Percentiles rank a stretch among this genome's conserved stretches.
Evolutionary conservation across 345 rosid species (phyloP).

Genomic region (Citrus sinensis): DVS_A1.0 CM039164.1:3649501-3650000

Average conservation of each 20-base stretch:
- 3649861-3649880: neutral
- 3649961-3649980: neutral
- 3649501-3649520: too few species aligned
- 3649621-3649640: neutral
- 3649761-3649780: too few species aligned
- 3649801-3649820: too few species aligned
- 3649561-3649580: conserved; percentile 55
- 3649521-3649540: neutral
- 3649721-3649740: neutral
- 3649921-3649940: neutral
- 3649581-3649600: conserved; percentile 51
- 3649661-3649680: neutral
- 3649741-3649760: too few species aligned
- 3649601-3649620: conserved; percentile 32
- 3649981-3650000: neutral
- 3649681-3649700: neutral
- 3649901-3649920: neutral
- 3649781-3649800: too few species aligned
- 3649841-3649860: neutral
- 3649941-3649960: neutral
- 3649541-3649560: conserved; percentile 60
- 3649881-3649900: neutral
- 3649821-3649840: neutral
- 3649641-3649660: neutral
- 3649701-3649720: neutral